Evolutionary conservation across 2,329 filamentous ascomycete genomes (phyloP), one percentile per base, ranked within the genome.

Genomic region (Ambrosiella cleistominuta): DNA sequence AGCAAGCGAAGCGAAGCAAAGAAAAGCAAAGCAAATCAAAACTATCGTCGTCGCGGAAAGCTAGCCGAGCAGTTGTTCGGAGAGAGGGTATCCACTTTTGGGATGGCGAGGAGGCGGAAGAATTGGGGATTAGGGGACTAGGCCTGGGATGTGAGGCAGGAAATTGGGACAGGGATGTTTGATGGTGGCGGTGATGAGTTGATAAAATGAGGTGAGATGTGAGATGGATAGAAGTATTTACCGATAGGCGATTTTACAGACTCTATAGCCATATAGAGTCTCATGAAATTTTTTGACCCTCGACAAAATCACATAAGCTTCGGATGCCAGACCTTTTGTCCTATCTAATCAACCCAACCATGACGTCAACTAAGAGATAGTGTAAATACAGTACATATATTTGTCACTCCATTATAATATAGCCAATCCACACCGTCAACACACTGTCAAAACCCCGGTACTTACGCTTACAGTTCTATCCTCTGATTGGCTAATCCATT

Each of bases 91-190:
- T 17, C 44, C 15, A 49, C 15, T 15, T 19, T 49, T 54, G 38
- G 7, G n/a, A 36, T 36, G 12, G 42, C 40, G 52, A n/a, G 27
- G 27, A 17, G 15, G n/a, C n/a, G n/a, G 12, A 15, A 7, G 37
- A 53, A 27, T 27, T 27, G 27, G 27, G 13, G 8, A 8, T 39
- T 13, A 36, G 35, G 49, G 17, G 17, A 36, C 15, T 12, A 12
- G 15, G 52, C 52, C 52, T 54, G 52, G 52, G 37, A 54, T 54
- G 52, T 54, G 52, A 54, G 52, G 52, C 52, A 54, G 12, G 52
- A 54, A 54, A 8, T 54, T 37, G 19, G 3, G 19, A 19, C 39
- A n/a, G 4, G 39, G 39, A n/a, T 42, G 9, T 42, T 3, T 13
- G 2, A 2, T 13, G 9, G 44, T 47, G 44, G 44, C 3, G n/a